These are phyloP conservation scores for Silene coronaria DNA, from an alignment of 179 eudicot genomes.

Conservation along the genomic window DNA sequence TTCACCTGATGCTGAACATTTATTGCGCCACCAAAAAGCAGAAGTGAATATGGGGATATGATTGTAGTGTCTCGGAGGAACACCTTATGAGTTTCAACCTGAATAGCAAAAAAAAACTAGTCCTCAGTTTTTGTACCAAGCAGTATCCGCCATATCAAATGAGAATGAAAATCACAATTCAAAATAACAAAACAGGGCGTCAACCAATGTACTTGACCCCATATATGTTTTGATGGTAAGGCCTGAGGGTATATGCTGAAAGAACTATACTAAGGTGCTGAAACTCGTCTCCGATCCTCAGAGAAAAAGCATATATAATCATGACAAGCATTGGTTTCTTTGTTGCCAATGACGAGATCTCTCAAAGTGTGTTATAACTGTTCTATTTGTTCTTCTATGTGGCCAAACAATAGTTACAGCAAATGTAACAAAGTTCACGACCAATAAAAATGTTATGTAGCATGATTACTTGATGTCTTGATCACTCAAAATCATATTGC, in stretches of 20 bases:
- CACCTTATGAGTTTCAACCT: slow-evolving; percentile 88
- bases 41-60: slow-evolving; percentile 81
- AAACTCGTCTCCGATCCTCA: not conserved
- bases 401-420: not conserved
- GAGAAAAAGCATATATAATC: not conserved
- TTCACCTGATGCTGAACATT: slow-evolving; percentile 91
- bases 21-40: slow-evolving; percentile 89
- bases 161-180: not conserved
- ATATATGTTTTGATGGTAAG: not conserved
- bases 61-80: slow-evolving; percentile 89
- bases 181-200: not conserved
- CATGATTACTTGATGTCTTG: no score
- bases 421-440: no score
- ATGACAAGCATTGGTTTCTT: not conserved
- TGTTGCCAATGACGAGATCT: not conserved
- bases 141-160: not conserved
- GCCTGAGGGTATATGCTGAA: not conserved
- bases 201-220: not conserved
- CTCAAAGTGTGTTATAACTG: not conserved
- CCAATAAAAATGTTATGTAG: no score
- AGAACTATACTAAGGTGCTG: not conserved
- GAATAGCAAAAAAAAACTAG: slow-evolving; percentile 14
- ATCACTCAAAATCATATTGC: no score
- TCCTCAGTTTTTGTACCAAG: not conserved
- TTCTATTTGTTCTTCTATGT: not conserved